These are phyloP conservation scores for Brassica hybrid DNA, from an alignment of 441 rosid species.

Conservation along the genomic window DNA sequence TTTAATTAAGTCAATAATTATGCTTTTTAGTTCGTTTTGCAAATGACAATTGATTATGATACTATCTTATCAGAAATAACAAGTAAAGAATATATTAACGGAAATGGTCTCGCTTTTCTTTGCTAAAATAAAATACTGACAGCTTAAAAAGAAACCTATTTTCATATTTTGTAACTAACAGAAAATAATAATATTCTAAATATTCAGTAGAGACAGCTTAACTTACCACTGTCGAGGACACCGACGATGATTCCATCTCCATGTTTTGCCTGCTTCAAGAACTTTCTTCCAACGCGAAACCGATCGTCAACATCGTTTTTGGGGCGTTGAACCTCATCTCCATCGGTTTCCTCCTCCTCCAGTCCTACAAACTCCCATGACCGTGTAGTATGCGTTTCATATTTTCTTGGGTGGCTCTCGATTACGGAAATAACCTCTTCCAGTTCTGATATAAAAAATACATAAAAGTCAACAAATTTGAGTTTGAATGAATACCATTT, in stretches of 20 bases:
- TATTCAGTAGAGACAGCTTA: constrained; percentile 1
- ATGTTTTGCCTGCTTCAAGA: constrained; percentile 56
- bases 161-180: constrained; percentile 1
- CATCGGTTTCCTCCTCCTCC: constrained; percentile 47
- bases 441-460: constrained; percentile 35
- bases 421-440: constrained; percentile 65
- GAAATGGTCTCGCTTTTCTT: background rate
- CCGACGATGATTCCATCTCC: constrained; percentile 76
- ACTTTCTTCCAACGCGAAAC: constrained; percentile 39
- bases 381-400: constrained; percentile 69
- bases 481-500: background rate
- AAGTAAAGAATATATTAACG: background rate
- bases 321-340: background rate
- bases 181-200: constrained; percentile 24
- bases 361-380: constrained; percentile 87
- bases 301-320: constrained; percentile 38
- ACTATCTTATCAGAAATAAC: background rate
- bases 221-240: constrained; percentile 75
- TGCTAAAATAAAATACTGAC: background rate
- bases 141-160: background rate
- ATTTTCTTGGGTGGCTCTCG: constrained; percentile 52
- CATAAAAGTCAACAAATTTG: too few species aligned
- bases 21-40: too few species aligned
- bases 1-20: too few species aligned
- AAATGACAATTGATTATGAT: too few species aligned